Conservation (phyloP, 306 rosid species). For the Neltuma alba region DNA sequence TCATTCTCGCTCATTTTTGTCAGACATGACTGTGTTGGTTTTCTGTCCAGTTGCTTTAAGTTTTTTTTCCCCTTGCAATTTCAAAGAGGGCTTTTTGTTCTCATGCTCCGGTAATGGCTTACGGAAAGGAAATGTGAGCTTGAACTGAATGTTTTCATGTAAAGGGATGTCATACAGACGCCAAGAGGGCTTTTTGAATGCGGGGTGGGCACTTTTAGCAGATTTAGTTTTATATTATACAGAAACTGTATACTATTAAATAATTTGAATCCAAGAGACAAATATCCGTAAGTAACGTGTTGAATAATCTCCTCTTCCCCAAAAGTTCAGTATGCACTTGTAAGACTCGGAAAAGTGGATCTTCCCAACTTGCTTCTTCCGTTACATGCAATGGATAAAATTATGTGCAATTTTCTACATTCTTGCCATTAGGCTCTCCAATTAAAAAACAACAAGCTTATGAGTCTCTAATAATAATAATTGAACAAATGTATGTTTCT, state of each 20-base stretch:
- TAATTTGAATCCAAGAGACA: background rate
- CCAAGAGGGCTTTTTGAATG: background rate
- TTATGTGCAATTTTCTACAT: background rate
- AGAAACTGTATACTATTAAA: background rate
- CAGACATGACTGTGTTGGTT: background rate
- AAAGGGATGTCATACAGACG: background rate
- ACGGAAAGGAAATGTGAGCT: background rate
- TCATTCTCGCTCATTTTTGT: too few species aligned
- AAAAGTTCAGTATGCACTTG: background rate
- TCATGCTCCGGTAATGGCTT: background rate
- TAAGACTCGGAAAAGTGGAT: background rate
- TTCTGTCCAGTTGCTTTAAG: background rate
- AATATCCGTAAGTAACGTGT: background rate
- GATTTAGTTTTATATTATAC: background rate
- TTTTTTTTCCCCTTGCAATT: background rate
- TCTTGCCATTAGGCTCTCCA: background rate
- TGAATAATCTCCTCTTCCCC: background rate
- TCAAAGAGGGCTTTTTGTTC: background rate
- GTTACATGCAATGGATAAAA: background rate
- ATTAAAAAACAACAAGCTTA: background rate
- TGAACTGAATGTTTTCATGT: background rate
- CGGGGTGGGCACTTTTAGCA: background rate
- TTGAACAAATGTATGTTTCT: background rate
- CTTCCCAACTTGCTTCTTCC: background rate
- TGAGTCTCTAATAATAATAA: background rate